These are phyloP conservation scores for Pichia sp. DNA, from an alignment of 1,139 yeast species.

Conservation along the genomic window DNA sequence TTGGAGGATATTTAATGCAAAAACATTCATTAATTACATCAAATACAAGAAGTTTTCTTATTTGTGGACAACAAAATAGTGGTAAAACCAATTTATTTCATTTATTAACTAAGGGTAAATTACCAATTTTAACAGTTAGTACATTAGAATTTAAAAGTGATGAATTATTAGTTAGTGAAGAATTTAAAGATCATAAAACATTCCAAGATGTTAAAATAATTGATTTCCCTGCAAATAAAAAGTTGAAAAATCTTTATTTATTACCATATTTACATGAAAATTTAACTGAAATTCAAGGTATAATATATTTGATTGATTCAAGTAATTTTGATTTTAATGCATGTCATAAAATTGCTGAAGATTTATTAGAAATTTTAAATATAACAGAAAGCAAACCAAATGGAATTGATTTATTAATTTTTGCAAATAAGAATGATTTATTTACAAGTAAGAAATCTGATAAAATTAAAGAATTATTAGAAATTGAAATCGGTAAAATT, in stretches of 20 bases:
- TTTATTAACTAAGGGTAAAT: conserved; percentile 26
- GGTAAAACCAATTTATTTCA: conserved; percentile 73
- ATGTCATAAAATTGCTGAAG: conserved; percentile 44
- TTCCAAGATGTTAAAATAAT: conserved; percentile 40
- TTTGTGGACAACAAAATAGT: conserved; percentile 63
- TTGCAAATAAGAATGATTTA: conserved; percentile 76
- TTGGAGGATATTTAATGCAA: conserved; percentile 21
- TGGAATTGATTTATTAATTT: conserved; percentile 68
- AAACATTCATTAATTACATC: conserved; percentile 27
- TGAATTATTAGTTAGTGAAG: conserved; percentile 26
- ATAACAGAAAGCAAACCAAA: conserved; percentile 53
- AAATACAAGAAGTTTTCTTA: conserved; percentile 45
- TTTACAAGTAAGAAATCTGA: conserved; percentile 72
- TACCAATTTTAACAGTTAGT: conserved; percentile 35
- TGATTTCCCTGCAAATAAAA: conserved; percentile 84
- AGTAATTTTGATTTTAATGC: conserved; percentile 40
- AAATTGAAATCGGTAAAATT: conserved; percentile 55
- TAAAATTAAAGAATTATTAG: conserved; percentile 54
- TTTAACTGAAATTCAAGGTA: conserved; percentile 48
- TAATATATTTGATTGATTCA: conserved; percentile 65
- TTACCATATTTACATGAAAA: conserved; percentile 36
- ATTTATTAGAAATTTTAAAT: conserved; percentile 48
- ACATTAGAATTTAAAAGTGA: conserved; percentile 40
- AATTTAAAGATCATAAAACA: conserved; percentile 24
- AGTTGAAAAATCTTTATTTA: conserved; percentile 48